Conservation (phyloP, 441 rosid species). For the Erysimum cheiri region DNA sequence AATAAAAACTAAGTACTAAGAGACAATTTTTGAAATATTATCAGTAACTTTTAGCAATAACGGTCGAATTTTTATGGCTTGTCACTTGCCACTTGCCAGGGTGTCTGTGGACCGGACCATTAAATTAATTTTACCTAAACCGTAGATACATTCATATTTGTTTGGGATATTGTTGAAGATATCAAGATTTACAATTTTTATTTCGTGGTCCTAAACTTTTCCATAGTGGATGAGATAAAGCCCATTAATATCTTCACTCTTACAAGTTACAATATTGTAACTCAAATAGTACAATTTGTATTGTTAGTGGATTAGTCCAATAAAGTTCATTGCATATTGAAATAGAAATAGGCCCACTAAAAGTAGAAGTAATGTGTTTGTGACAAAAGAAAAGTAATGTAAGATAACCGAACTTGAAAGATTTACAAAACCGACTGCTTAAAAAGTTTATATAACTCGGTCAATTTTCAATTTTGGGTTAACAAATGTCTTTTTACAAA, state of each 20-base stretch:
- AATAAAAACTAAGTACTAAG: background rate
- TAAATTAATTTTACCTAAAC: background rate
- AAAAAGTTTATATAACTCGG: background rate
- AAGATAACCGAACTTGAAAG: background rate
- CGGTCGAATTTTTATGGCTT: conserved; percentile 38
- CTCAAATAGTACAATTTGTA: no score
- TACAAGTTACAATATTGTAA: no score
- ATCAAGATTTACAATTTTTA: no score
- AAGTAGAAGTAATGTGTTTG: no score
- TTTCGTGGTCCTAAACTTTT: no score
- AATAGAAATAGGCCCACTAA: no score
- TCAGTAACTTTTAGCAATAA: background rate
- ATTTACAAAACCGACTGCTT: background rate
- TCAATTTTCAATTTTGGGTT: background rate
- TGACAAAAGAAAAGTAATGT: no score
- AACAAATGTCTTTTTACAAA: background rate
- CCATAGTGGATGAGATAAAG: no score
- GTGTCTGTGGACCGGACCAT: background rate
- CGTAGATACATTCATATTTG: background rate
- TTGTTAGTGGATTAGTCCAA: no score
- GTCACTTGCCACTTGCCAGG: conserved; percentile 22
- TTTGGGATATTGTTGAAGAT: no score
- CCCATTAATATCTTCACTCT: no score
- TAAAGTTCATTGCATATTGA: no score
- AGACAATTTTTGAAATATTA: conserved; percentile 3